Evolutionary conservation across 805 yeast species (phyloP).

Genomic region (Candida incommunis): DNA sequence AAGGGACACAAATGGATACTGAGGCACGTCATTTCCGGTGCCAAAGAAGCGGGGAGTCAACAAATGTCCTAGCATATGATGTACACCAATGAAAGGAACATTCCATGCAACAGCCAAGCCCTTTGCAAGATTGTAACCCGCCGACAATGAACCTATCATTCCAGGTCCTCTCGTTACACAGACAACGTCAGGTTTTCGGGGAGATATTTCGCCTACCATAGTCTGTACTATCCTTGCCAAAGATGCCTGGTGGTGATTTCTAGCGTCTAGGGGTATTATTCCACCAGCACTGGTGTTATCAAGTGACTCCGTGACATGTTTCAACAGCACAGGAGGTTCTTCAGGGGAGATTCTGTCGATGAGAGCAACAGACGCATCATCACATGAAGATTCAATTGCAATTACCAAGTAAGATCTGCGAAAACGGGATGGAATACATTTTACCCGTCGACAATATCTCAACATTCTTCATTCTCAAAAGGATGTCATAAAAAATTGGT

Average conservation of each 20-base stretch:
- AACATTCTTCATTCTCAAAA: too few species aligned
- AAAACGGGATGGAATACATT: too few species aligned
- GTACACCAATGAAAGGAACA: slow-evolving; percentile 74
- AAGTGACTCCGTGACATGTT: slow-evolving; percentile 50
- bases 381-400: slow-evolving; percentile 89
- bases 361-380: slow-evolving; percentile 83
- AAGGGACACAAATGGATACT: slow-evolving; percentile 59
- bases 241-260: slow-evolving; percentile 54
- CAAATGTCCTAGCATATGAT: slow-evolving; percentile 92
- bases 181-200: slow-evolving; percentile 40
- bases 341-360: slow-evolving; percentile 32
- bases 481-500: too few species aligned
- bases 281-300: slow-evolving; percentile 64
- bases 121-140: slow-evolving; percentile 72
- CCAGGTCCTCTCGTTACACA: slow-evolving; percentile 96
- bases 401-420: slow-evolving; percentile 61
- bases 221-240: slow-evolving; percentile 41
- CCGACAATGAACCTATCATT: slow-evolving; percentile 76
- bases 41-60: slow-evolving; percentile 43
- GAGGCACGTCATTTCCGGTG: slow-evolving; percentile 46
- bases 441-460: too few species aligned
- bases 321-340: slow-evolving; percentile 35
- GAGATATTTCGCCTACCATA: slow-evolving; percentile 19
- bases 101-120: slow-evolving; percentile 72
- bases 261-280: slow-evolving; percentile 74